Base-by-base conservation (phyloP, 352 stramenopile species). In the Phytopythium oedochilum region DNA sequence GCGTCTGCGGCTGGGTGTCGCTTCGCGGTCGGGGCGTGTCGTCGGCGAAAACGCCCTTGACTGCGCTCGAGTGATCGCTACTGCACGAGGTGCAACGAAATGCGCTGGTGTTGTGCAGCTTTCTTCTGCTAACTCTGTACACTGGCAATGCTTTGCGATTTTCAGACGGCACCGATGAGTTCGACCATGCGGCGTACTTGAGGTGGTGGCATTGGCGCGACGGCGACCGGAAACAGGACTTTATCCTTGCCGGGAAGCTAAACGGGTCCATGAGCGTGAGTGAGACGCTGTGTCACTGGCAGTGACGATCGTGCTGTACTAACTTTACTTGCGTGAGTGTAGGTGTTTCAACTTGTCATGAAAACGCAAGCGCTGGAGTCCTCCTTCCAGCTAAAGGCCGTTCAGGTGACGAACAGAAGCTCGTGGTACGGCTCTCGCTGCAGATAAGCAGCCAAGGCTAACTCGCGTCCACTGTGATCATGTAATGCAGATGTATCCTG, bases 231-330 rank as follows among this genome's bases (percentile, higher is more conserved):
- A 56, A 61, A n/a, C 70, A 58, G 12, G 45, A 71, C 18, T 63
- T 75, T 38, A 38, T 82, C 4, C 50, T 82, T 35, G 59, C 55
- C 5, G 72, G 72, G 14, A 73, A 63, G 9, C 53, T 65, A 44
- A 64, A 75, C 31, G 67, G 72, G 17, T 73, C 72, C 9, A 29
- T 79, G n/a, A 71, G 22, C 48, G 72, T 79, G 62, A 29, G 69
- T 63, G 34, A 26, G 23, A n/a, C n/a, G n/a, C n/a, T n/a, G n/a
- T n/a, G n/a, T n/a, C n/a, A n/a, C n/a, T n/a, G n/a, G n/a, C n/a
- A n/a, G n/a, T n/a, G n/a, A n/a, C n/a, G n/a, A n/a, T n/a, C n/a
- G n/a, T n/a, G n/a, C n/a, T n/a, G n/a, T n/a, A n/a, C n/a, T n/a
- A n/a, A n/a, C n/a, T n/a, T n/a, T n/a, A n/a, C n/a, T n/a, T n/a